Percentiles rank a stretch among this genome's conserved stretches.
Conservation (phyloP, 2,329 filamentous ascomycete species). For the Coniochaeta sp. region DNA sequence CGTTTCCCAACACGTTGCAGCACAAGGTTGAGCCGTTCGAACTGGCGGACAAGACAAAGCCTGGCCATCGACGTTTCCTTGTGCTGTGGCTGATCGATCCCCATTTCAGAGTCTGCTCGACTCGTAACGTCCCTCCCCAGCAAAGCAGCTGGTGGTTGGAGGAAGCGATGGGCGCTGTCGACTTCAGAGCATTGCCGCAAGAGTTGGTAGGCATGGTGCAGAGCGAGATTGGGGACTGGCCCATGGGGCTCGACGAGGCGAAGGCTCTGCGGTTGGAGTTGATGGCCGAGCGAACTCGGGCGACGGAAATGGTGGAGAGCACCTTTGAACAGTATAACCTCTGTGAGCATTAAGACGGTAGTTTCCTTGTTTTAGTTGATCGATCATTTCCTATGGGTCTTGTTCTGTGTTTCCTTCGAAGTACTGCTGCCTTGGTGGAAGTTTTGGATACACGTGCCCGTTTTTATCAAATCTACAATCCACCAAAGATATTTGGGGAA, state of each 20-base stretch:
- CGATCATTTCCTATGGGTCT: too few species aligned
- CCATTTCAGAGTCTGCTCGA: constrained; percentile 31
- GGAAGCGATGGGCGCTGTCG: neutral
- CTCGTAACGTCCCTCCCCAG: constrained; percentile 37
- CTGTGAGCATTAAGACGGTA: constrained; percentile 9
- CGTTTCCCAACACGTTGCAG: constrained; percentile 48
- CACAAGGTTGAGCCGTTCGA: constrained; percentile 44
- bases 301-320: neutral
- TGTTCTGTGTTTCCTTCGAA: neutral
- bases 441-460: too few species aligned
- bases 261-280: constrained; percentile 7
- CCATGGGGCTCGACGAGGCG: constrained; percentile 8
- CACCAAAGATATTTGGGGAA: too few species aligned
- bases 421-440: too few species aligned
- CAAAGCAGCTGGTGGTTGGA: constrained; percentile 30
- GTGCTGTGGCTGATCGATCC: constrained; percentile 57
- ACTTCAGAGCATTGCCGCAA: constrained; percentile 3
- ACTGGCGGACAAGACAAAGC: constrained; percentile 40
- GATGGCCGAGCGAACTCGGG: constrained; percentile 6
- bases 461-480: too few species aligned
- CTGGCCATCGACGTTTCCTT: constrained; percentile 53
- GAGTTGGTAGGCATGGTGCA: constrained; percentile 5
- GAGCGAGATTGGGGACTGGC: constrained; percentile 4
- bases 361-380: neutral
- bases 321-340: constrained; percentile 6